phyloP scores from a whole-genome alignment of 805 yeast genomes.

The Wickerhamiella australiensis region DNA sequence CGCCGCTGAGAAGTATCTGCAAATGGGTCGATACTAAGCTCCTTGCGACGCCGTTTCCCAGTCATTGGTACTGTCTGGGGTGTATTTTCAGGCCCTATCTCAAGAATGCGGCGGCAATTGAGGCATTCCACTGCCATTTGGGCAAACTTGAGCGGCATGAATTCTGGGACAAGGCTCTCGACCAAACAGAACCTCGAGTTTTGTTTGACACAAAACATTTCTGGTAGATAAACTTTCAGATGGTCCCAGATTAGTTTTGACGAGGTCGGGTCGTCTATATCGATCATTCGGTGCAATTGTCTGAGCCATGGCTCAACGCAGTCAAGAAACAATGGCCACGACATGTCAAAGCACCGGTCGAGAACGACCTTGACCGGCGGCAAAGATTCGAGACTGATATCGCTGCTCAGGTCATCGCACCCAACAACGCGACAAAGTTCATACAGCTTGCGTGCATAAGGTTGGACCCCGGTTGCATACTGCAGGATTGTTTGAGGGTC shows the following conservation, averaged over 20 bases:
- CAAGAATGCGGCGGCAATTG: conserved; percentile 1
- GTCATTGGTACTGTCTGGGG: too few species aligned
- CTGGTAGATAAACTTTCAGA: conserved; percentile 14
- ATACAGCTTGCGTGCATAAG: neutral
- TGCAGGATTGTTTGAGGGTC: neutral
- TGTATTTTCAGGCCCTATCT: neutral
- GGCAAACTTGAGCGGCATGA: conserved; percentile 14
- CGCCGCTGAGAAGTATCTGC: neutral
- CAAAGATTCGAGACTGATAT: conserved; percentile 10
- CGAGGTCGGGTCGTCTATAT: neutral
- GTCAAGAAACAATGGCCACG: conserved; percentile 16
- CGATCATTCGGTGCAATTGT: conserved; percentile 15
- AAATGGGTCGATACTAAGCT: conserved; percentile 3
- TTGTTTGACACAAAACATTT: conserved; percentile 12
- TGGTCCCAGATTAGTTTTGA: neutral
- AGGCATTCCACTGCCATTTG: conserved; percentile 9
- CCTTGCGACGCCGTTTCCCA: neutral
- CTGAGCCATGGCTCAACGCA: conserved; percentile 17
- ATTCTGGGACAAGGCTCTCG: conserved; percentile 9
- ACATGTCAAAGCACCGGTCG: conserved; percentile 12
- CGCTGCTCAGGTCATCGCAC: conserved; percentile 12
- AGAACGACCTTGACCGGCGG: conserved; percentile 15
- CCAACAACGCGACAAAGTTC: conserved; percentile 17
- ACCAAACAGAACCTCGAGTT: neutral
- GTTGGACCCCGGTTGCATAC: neutral